These are phyloP conservation scores for Hammondia hammondi DNA, from an alignment of 169 alveolate genomes.

Conservation along the genomic window DNA sequence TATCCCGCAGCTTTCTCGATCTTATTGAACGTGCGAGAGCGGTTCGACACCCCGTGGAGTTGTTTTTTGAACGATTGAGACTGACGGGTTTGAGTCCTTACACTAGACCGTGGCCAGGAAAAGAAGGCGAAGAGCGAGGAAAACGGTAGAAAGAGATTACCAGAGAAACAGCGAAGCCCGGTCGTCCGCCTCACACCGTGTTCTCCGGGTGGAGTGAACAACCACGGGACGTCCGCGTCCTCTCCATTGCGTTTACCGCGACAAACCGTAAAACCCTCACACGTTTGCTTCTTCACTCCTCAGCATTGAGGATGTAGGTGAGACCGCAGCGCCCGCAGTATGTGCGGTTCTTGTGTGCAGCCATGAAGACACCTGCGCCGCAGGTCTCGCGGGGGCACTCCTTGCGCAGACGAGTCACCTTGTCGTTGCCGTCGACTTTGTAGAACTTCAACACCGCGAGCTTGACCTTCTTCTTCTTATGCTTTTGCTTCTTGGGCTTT, in stretches of 20 bases:
- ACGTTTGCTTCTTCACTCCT: conserved; percentile 39
- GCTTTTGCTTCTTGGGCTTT: conserved; percentile 94
- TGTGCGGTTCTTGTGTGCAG: conserved; percentile 96
- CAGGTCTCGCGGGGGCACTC: conserved; percentile 94
- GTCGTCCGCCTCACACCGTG: not conserved
- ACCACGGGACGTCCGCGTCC: not conserved
- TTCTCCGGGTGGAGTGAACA: too few relatives aligned
- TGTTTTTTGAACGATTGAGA: not conserved
- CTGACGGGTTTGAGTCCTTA: not conserved
- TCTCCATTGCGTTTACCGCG: not conserved
- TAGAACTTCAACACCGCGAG: conserved; percentile 95
- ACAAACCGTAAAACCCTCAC: not conserved
- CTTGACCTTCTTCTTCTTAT: conserved; percentile 97
- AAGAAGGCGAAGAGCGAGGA: not conserved
- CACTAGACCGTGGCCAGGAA: not conserved
- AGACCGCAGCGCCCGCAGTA: conserved; percentile 98
- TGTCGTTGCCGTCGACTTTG: conserved; percentile 95
- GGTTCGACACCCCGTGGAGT: not conserved
- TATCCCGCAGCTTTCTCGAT: too few relatives aligned
- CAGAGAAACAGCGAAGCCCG: not conserved
- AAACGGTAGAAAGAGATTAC: not conserved
- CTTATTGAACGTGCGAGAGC: not conserved
- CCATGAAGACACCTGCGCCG: conserved; percentile 98
- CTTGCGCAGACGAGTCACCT: conserved; percentile 93
- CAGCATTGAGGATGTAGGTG: conserved; percentile 83